Conservation (phyloP, 176 grass and related monocot species). For the Juncus inflexus region DNA sequence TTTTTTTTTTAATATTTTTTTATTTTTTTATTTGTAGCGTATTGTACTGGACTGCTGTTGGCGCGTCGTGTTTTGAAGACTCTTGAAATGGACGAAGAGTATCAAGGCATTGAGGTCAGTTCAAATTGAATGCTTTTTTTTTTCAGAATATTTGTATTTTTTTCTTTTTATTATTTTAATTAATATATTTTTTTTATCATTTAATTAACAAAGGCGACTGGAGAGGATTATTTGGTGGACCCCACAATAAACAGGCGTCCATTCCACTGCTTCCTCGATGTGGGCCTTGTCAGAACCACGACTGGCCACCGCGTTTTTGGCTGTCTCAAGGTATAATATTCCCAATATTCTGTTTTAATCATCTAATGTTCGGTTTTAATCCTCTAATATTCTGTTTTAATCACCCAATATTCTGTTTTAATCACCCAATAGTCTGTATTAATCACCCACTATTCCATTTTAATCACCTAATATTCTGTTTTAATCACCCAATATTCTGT, state of each 20-base stretch:
- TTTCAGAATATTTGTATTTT: background rate
- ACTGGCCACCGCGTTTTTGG: slow-evolving; percentile 67
- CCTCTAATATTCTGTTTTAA: no score
- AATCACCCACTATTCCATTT: no score
- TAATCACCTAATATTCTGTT: no score
- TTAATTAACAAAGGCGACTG: slow-evolving; percentile 33
- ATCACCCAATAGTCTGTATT: no score
- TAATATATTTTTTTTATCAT: no score
- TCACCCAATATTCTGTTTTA: no score
- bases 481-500: no score
- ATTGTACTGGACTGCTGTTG: slow-evolving; percentile 66
- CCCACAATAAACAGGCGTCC: slow-evolving; percentile 45
- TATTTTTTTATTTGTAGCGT: slow-evolving; percentile 32
- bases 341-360: background rate
- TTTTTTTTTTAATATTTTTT: background rate
- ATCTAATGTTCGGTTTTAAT: no score
- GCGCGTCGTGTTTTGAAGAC: slow-evolving; percentile 51
- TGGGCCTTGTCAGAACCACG: slow-evolving; percentile 64
- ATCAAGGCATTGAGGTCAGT: slow-evolving; percentile 51
- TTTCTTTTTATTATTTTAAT: background rate
- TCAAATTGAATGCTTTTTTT: background rate
- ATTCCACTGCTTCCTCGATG: slow-evolving; percentile 67
- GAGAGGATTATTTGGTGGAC: slow-evolving; percentile 60
- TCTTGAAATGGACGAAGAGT: slow-evolving; percentile 50
- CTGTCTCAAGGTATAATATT: slow-evolving; percentile 49